Base-by-base conservation (phyloP, 805 yeast species). In the Wickerhamiella galacta region DNA sequence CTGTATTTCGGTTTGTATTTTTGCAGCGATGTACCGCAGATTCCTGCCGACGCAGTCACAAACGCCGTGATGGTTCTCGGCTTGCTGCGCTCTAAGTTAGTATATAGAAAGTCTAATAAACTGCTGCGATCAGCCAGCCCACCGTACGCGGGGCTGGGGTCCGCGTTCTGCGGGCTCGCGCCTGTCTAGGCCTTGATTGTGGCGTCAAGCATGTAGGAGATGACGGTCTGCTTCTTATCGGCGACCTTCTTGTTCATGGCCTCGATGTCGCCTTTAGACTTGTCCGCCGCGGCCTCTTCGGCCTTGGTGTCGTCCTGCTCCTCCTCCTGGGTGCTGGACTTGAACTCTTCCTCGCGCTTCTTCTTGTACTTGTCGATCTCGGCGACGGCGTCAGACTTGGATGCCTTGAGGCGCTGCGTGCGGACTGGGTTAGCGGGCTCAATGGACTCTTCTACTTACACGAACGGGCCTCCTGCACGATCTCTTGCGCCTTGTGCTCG, bases 401-500 rank as follows among this genome's bases (percentile, higher is more conserved):
- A 94, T 30, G 90, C 85, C 70, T 87, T 90, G 54, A 90, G 68
- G 44, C 83, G 78, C 45, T 71, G 75, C 26, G 90, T 68, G 58
- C 94, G 44, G 34, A 31, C n/a, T n/a, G n/a, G n/a, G n/a, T n/a
- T n/a, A n/a, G n/a, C n/a, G n/a, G n/a, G n/a, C n/a, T n/a, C n/a
- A n/a, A n/a, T n/a, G n/a, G n/a, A n/a, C n/a, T 10, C 34, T 16
- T 28, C 21, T 52, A 68, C 70, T 53, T 66, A 66, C 75, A 82
- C 47, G 75, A 68, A 66, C 96, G 80, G 16, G 98, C 95, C 53
- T 78, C 77, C 49, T 85, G 68, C 40, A 90, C 96, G 42, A 85
- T 79, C 47, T 75, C 85, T 47, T 93, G 95, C n/a, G 98, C 96
- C 49, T 81, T 87, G 60, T 79, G 82, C 63, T 90, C 98, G 41